Conservation (phyloP, 495 filamentous ascomycete genomes). For the Neurospora cerealis region DNA sequence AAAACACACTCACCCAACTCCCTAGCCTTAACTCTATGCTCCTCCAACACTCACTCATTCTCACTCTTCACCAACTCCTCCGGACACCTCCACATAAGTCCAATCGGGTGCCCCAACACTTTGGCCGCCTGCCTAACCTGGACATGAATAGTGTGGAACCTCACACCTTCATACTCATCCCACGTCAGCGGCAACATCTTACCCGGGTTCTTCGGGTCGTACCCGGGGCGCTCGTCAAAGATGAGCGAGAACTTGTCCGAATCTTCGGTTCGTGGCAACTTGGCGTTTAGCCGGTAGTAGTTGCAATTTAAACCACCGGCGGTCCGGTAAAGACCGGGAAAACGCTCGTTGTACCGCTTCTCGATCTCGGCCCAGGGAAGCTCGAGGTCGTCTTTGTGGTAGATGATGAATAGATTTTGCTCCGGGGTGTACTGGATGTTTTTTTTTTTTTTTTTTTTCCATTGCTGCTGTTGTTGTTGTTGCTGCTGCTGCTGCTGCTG, state of each 20-base stretch:
- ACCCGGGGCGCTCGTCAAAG: background rate
- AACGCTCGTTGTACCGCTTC: slow-evolving; percentile 17
- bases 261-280: slow-evolving; percentile 7
- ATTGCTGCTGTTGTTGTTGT: background rate
- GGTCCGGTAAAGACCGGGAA: slow-evolving; percentile 13
- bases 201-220: background rate
- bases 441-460: slow-evolving; percentile 4
- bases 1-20: slow-evolving; percentile 28
- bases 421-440: slow-evolving; percentile 13
- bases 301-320: slow-evolving; percentile 23
- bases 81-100: slow-evolving; percentile 26
- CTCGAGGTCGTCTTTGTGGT: slow-evolving; percentile 26
- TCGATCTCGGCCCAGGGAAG: slow-evolving; percentile 22
- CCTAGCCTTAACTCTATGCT: slow-evolving; percentile 15
- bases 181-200: background rate
- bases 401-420: slow-evolving; percentile 18
- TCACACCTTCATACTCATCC: background rate
- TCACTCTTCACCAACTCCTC: slow-evolving; percentile 23
- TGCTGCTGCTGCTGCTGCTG: background rate
- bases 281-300: slow-evolving; percentile 28
- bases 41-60: slow-evolving; percentile 27
- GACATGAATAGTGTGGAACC: background rate
- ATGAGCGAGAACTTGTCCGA: background rate
- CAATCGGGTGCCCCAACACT: background rate
- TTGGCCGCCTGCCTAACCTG: slow-evolving; percentile 5